These are phyloP conservation scores for Strobilomyces confusus DNA, from an alignment of 768 basidiomycete species.

Conservation along the genomic window DNA sequence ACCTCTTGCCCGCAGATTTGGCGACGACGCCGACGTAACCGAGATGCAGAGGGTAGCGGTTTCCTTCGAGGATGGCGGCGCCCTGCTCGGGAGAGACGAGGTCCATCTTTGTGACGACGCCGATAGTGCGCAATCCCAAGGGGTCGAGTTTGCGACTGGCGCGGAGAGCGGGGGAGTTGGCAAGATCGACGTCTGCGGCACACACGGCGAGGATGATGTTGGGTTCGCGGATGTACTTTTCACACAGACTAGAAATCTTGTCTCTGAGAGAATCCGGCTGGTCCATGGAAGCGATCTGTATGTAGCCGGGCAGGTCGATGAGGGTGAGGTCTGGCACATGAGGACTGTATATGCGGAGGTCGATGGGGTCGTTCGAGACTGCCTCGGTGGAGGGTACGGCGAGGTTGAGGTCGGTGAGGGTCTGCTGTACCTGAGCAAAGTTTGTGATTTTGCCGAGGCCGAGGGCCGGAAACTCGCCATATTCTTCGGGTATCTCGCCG, in stretches of 20 bases:
- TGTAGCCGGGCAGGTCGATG: slow-evolving; percentile 96
- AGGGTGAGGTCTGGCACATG: slow-evolving; percentile 95
- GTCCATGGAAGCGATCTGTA: slow-evolving; percentile 92
- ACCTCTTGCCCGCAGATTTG: slow-evolving; percentile 63
- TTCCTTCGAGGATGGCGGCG: slow-evolving; percentile 74
- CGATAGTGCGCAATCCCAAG: slow-evolving; percentile 90
- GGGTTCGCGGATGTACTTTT: slow-evolving; percentile 98
- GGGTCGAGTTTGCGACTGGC: slow-evolving; percentile 95
- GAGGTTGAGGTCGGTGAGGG: slow-evolving; percentile 90
- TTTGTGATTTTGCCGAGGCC: slow-evolving; percentile 87
- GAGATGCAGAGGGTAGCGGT: slow-evolving; percentile 93
- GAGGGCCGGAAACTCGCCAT: slow-evolving; percentile 91
- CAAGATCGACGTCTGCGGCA: slow-evolving; percentile 96
- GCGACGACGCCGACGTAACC: slow-evolving; percentile 97
- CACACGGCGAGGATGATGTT: slow-evolving; percentile 99
- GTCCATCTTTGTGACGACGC: slow-evolving; percentile 99
- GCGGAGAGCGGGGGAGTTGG: slow-evolving; percentile 93
- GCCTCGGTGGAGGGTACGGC: slow-evolving; percentile 87
- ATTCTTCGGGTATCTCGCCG: slow-evolving; percentile 62
- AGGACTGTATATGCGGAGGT: slow-evolving; percentile 94
- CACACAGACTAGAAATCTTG: slow-evolving; percentile 85
- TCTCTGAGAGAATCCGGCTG: slow-evolving; percentile 94
- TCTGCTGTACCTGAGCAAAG: slow-evolving; percentile 89
- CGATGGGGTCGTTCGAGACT: slow-evolving; percentile 93
- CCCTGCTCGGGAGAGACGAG: slow-evolving; percentile 85